Evolutionary conservation across 208 protist genomes (phyloP).

Genomic region (Leishmania amazonensis): DNA sequence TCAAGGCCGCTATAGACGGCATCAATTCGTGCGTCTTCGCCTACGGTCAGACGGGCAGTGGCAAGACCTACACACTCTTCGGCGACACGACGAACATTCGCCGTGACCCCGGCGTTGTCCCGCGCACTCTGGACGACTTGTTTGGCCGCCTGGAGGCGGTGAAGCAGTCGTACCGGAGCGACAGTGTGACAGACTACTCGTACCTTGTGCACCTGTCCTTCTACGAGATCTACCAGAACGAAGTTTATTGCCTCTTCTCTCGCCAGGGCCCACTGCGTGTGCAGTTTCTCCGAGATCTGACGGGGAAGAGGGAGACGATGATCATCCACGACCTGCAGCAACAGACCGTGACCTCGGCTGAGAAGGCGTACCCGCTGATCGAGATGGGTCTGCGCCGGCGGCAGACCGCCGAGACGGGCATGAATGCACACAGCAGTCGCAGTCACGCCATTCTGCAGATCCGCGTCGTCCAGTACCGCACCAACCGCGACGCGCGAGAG

Average conservation of each 20-base stretch:
- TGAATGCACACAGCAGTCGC: conserved; percentile 68
- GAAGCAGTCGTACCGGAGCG: conserved; percentile 28
- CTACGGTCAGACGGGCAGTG: conserved; percentile 15
- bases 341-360: conserved; percentile 47
- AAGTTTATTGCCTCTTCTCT: conserved; percentile 77
- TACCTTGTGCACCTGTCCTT: conserved; percentile 72
- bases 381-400: conserved; percentile 82
- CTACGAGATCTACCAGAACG: conserved; percentile 85
- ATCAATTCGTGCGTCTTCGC: conserved; percentile 60
- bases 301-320: conserved; percentile 64
- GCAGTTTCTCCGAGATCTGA: conserved; percentile 47
- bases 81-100: conserved; percentile 63
- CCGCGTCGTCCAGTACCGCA: conserved; percentile 60
- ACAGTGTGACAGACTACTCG: conserved; percentile 54
- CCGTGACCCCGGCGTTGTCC: conserved; percentile 74
- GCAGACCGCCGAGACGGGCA: conserved; percentile 90
- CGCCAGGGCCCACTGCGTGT: conserved; percentile 69
- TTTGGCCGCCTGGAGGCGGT: conserved; percentile 63
- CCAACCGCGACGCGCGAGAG: conserved; percentile 61
- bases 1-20: conserved; percentile 77
- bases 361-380: conserved; percentile 69
- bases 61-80: conserved; percentile 44
- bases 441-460: conserved; percentile 95
- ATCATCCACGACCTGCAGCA: conserved; percentile 68
- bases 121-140: conserved; percentile 66